phyloP scores from a whole-genome alignment of 1,284 basidiomycete species.

The Trametes pubescens region DNA sequence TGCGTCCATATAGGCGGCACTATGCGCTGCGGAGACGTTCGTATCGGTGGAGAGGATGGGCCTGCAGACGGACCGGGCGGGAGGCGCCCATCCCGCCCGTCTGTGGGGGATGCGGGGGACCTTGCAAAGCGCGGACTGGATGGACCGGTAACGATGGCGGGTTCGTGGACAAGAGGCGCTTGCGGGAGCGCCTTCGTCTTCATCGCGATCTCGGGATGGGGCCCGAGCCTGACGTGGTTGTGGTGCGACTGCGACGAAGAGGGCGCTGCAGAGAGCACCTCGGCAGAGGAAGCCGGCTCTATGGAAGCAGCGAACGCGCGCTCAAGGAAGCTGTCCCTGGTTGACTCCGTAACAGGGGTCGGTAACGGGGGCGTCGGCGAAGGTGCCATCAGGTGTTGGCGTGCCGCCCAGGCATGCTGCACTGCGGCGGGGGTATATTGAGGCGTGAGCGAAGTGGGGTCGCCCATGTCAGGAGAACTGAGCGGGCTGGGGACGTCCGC shows the following conservation, averaged over 20 bases:
- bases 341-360: constrained; percentile 21
- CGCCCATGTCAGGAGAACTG: constrained; percentile 21
- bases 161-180: constrained; percentile 18
- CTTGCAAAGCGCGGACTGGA: not conserved
- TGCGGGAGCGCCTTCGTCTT: constrained; percentile 11
- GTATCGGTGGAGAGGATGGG: not conserved
- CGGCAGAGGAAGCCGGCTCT: constrained; percentile 34
- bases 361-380: constrained; percentile 7
- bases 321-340: constrained; percentile 39
- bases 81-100: not conserved
- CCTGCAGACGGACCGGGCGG: not conserved
- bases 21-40: constrained; percentile 2
- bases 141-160: not conserved
- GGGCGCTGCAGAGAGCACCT: constrained; percentile 24
- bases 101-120: not conserved
- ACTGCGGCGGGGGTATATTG: not conserved
- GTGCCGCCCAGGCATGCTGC: not conserved
- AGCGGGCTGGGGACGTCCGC: constrained; percentile 22
- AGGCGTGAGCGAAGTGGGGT: too few species aligned
- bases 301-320: constrained; percentile 37
- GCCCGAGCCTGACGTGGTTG: constrained; percentile 26
- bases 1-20: constrained; percentile 10
- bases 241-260: constrained; percentile 39
- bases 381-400: not conserved
- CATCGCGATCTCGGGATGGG: constrained; percentile 25